Evolutionary conservation across 2,329 filamentous ascomycete genomes (phyloP).

Genomic region (Thielaviopsis populi): DNA sequence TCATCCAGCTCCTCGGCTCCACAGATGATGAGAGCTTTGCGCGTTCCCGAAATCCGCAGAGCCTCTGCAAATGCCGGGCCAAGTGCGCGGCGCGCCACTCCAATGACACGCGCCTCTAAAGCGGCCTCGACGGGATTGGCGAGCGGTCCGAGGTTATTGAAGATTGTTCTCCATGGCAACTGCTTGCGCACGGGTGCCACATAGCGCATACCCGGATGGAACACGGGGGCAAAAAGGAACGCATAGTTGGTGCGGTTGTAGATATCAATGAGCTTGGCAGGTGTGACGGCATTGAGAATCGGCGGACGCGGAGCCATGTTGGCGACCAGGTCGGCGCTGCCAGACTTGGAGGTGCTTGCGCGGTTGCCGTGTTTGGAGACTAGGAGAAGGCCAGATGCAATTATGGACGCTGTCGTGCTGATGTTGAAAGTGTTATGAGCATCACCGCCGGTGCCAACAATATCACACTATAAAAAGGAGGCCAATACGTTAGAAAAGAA

Average conservation of each 20-base stretch:
- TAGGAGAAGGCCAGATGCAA: constrained; percentile 71
- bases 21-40: constrained; percentile 80
- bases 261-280: constrained; percentile 53
- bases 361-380: constrained; percentile 93
- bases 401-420: constrained; percentile 83
- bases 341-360: constrained; percentile 87
- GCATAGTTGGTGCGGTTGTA: constrained; percentile 78
- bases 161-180: constrained; percentile 88
- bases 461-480: constrained; percentile 50
- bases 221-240: constrained; percentile 90
- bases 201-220: constrained; percentile 88
- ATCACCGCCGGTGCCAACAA: constrained; percentile 94
- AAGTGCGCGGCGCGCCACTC: constrained; percentile 75
- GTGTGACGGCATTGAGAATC: constrained; percentile 57
- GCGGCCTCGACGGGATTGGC: constrained; percentile 75
- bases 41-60: constrained; percentile 56
- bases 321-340: constrained; percentile 80
- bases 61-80: constrained; percentile 83
- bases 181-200: constrained; percentile 75
- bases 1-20: constrained; percentile 93
- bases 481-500: constrained; percentile 4
- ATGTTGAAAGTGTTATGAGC: constrained; percentile 98
- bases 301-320: constrained; percentile 58
- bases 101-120: constrained; percentile 84
- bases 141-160: constrained; percentile 88